Conservation (phyloP, 2,329 filamentous ascomycete genomes). For the Fusarium cyanostomum region DNA sequence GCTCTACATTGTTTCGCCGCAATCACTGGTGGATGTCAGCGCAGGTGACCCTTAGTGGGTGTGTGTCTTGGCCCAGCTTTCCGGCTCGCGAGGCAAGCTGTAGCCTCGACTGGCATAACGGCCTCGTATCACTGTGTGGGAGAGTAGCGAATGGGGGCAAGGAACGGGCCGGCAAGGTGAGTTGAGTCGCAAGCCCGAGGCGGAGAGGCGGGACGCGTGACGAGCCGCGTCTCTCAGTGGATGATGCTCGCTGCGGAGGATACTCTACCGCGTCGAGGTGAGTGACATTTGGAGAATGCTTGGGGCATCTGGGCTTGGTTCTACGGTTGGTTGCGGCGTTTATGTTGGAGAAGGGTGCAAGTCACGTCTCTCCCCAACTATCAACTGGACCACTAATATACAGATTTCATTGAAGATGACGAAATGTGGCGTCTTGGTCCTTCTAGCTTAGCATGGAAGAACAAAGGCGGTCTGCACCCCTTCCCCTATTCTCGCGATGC, state of each 20-base stretch:
- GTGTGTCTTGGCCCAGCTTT: conserved; percentile 29
- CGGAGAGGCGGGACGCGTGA: conserved; percentile 31
- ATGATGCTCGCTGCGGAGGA: conserved; percentile 18
- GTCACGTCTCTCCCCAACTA: neutral
- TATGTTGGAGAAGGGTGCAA: conserved; percentile 25
- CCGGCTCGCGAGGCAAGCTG: conserved; percentile 22
- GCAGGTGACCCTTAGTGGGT: conserved; percentile 37
- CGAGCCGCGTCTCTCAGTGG: conserved; percentile 26
- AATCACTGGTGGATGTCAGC: conserved; percentile 16
- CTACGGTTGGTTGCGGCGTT: conserved; percentile 25
- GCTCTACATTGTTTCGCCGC: conserved; percentile 3
- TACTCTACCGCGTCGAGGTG: conserved; percentile 17
- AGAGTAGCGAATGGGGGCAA: conserved; percentile 30
- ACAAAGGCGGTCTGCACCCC: conserved; percentile 4
- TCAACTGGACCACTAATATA: neutral
- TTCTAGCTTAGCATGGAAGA: conserved; percentile 12
- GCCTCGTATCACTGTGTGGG: conserved; percentile 35
- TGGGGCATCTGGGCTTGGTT: neutral
- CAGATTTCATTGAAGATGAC: conserved; percentile 6
- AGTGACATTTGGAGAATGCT: conserved; percentile 8
- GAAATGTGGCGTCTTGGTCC: conserved; percentile 24
- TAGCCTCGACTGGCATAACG: conserved; percentile 21
- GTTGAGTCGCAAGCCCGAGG: conserved; percentile 10
- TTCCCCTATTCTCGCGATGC: neutral
- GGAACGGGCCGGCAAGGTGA: conserved; percentile 24